Percentiles rank a stretch among this genome's conserved stretches.
Conservation (phyloP, 148 eudicot genomes). For the Rhododendron williamsianum region DNA sequence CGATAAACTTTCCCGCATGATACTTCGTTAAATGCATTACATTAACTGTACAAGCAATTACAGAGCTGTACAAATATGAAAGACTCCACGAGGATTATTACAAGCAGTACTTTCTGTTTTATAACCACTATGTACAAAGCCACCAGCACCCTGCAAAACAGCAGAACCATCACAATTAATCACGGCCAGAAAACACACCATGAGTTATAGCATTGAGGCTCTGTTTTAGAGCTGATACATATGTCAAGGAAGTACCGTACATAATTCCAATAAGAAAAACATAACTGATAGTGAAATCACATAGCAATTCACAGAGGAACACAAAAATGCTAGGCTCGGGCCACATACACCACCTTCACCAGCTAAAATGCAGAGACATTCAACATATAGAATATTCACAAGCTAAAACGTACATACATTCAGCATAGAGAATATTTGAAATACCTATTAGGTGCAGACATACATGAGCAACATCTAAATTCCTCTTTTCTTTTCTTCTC, state of each 20-base stretch:
- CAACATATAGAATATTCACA: background rate
- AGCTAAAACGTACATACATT: background rate
- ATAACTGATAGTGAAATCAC: background rate
- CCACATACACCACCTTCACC: background rate
- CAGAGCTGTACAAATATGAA: conserved; percentile 2
- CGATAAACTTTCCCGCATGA: background rate
- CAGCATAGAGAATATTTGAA: background rate
- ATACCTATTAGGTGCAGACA: background rate
- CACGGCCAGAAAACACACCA: background rate
- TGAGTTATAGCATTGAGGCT: background rate
- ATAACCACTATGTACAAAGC: background rate
- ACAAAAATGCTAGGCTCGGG: background rate
- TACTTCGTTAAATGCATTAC: background rate
- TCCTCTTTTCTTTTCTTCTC: too few species aligned
- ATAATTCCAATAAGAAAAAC: background rate
- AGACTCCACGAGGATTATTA: background rate
- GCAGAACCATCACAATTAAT: background rate
- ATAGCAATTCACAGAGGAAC: background rate
- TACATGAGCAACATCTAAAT: background rate
- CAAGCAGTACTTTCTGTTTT: background rate
- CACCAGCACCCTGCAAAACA: conserved; percentile 2
- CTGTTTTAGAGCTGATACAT: background rate
- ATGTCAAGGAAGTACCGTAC: background rate
- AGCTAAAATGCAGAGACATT: background rate
- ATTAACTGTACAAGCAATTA: background rate